phyloP scores from a whole-genome alignment of 805 yeast genomes.

The Metschnikowia similis region DNA sequence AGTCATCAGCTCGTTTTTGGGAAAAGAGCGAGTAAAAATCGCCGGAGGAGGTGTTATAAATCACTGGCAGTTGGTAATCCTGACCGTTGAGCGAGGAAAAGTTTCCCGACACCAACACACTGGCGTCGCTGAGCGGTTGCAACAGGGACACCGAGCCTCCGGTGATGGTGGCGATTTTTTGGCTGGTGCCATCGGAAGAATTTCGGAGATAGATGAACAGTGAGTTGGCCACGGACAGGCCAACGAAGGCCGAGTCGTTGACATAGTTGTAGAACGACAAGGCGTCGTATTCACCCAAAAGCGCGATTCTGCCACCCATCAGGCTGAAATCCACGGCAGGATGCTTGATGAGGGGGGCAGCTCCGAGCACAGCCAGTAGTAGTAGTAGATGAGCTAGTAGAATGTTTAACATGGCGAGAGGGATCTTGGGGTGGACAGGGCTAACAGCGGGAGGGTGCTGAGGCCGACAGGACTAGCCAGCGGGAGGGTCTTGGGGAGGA shows the following conservation, averaged over 20 bases:
- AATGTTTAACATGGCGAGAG: neutral
- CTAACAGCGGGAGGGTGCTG: too few species aligned
- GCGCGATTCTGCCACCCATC: conserved; percentile 15
- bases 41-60: conserved; percentile 28
- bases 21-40: conserved; percentile 21
- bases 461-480: too few species aligned
- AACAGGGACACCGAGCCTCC: conserved; percentile 29
- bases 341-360: conserved; percentile 6
- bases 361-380: conserved; percentile 1
- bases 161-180: conserved; percentile 25
- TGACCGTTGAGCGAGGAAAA: conserved; percentile 30
- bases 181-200: conserved; percentile 7
- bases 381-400: conserved; percentile 3
- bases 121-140: conserved; percentile 22
- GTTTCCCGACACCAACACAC: conserved; percentile 33
- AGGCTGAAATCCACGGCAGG: conserved; percentile 14
- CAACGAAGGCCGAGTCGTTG: conserved; percentile 16
- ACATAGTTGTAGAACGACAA: conserved; percentile 14
- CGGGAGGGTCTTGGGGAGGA: too few species aligned
- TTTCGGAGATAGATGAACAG: conserved; percentile 15
- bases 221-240: conserved; percentile 5
- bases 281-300: conserved; percentile 17
- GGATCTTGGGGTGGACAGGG: too few species aligned
- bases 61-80: conserved; percentile 28
- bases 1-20: conserved; percentile 13